Evolutionary conservation across 768 basidiomycete species (phyloP).

Genomic region (Mycena filopes): DNA sequence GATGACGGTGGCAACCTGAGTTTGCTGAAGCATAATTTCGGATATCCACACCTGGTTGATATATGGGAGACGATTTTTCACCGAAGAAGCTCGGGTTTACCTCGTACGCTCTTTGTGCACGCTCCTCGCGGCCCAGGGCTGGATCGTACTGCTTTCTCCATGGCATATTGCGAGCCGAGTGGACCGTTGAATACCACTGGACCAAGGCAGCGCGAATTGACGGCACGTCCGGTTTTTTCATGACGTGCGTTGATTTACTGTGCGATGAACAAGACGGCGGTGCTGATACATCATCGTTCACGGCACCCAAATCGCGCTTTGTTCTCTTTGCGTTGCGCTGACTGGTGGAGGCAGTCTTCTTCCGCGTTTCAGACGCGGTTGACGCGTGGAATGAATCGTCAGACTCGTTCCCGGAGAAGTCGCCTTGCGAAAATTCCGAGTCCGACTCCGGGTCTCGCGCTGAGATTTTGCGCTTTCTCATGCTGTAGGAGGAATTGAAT

Average conservation of each 20-base stretch:
- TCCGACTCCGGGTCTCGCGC: neutral
- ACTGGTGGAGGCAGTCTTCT: slow-evolving; percentile 5
- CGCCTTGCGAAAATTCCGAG: slow-evolving; percentile 7
- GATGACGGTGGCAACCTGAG: slow-evolving; percentile 93
- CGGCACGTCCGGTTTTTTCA: slow-evolving; percentile 46
- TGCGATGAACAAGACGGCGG: slow-evolving; percentile 44
- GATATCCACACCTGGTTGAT: slow-evolving; percentile 81
- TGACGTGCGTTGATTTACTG: slow-evolving; percentile 58
- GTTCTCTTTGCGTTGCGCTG: slow-evolving; percentile 25
- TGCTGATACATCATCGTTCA: slow-evolving; percentile 27
- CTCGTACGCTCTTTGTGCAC: slow-evolving; percentile 92
- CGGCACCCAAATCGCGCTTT: slow-evolving; percentile 15
- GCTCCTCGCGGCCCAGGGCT: slow-evolving; percentile 62
- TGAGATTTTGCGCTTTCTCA: slow-evolving; percentile 30
- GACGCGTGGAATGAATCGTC: slow-evolving; percentile 25
- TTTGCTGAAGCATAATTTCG: slow-evolving; percentile 97
- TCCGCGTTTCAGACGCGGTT: slow-evolving; percentile 14
- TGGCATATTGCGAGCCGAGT: slow-evolving; percentile 83
- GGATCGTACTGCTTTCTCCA: slow-evolving; percentile 85
- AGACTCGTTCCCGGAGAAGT: slow-evolving; percentile 24
- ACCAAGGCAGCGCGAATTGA: slow-evolving; percentile 62
- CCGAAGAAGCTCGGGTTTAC: slow-evolving; percentile 49
- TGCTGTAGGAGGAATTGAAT: slow-evolving; percentile 4
- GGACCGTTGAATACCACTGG: slow-evolving; percentile 78
- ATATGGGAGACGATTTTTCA: neutral